phyloP scores from a whole-genome alignment of 495 filamentous ascomycete genomes.

The Penicillium waksmanii region DNA sequence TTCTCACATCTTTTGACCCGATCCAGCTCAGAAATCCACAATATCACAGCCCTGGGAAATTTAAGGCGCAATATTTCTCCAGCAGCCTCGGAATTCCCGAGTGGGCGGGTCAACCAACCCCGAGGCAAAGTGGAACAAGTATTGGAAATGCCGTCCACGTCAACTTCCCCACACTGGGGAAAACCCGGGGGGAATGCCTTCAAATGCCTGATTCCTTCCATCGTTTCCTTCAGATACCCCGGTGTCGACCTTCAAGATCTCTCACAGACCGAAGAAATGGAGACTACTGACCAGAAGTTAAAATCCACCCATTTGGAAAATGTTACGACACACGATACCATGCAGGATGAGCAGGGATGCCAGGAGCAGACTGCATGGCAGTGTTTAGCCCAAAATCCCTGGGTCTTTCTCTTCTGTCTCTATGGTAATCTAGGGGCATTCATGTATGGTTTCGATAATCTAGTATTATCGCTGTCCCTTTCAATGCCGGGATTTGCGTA shows the following conservation, averaged over 20 bases:
- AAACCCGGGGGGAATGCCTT: not conserved
- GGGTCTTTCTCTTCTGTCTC: slow-evolving; percentile 22
- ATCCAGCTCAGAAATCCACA: not conserved
- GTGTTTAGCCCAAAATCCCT: slow-evolving; percentile 14
- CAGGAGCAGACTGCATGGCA: slow-evolving; percentile 4
- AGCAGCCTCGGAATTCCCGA: not conserved
- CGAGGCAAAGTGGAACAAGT: not conserved
- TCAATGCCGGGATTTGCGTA: slow-evolving; percentile 34
- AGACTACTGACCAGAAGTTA: slow-evolving; percentile 1
- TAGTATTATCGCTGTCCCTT: slow-evolving; percentile 25
- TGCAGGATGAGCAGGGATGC: not conserved
- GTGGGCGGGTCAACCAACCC: not conserved
- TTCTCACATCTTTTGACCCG: too few species aligned
- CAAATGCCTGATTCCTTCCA: not conserved
- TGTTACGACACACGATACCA: slow-evolving; percentile 3
- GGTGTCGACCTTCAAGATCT: not conserved
- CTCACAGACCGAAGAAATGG: slow-evolving; percentile 5
- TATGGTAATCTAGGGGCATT: slow-evolving; percentile 27
- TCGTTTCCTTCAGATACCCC: not conserved
- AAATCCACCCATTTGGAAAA: slow-evolving; percentile 8
- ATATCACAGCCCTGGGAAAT: not conserved
- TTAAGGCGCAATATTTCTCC: not conserved
- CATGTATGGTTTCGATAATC: slow-evolving; percentile 36
- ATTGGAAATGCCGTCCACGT: not conserved
- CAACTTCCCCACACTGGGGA: slow-evolving; percentile 1